A percentile compares a stretch with the other conserved stretches of the same genome.
These are phyloP conservation scores for Apiospora rasikravindrae DNA, from an alignment of 2,329 filamentous ascomycete species.

Conservation along the genomic window DNA sequence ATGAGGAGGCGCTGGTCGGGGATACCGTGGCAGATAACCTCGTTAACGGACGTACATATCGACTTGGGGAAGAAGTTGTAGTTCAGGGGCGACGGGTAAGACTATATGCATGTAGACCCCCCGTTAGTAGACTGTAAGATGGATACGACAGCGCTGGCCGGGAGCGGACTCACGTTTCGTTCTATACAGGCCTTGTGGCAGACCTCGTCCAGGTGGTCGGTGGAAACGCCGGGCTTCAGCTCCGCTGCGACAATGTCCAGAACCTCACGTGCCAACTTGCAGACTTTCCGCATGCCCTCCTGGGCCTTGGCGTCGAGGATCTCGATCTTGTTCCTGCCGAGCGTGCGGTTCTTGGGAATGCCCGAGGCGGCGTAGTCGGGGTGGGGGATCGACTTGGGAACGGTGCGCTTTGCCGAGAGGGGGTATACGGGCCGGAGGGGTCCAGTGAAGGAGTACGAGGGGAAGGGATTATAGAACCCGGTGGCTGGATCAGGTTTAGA, in stretches of 20 bases:
- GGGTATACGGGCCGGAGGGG: slow-evolving; percentile 85
- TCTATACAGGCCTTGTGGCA: slow-evolving; percentile 95
- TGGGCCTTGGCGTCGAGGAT: slow-evolving; percentile 80
- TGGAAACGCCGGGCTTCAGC: slow-evolving; percentile 88
- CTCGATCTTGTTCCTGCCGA: slow-evolving; percentile 79
- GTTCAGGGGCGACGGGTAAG: slow-evolving; percentile 93
- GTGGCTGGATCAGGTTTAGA: slow-evolving; percentile 92
- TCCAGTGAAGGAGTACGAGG: slow-evolving; percentile 83
- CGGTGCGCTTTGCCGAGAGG: slow-evolving; percentile 71
- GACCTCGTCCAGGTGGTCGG: slow-evolving; percentile 92
- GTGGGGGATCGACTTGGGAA: slow-evolving; percentile 80
- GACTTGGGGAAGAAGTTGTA: slow-evolving; percentile 98
- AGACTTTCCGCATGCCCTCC: slow-evolving; percentile 92
- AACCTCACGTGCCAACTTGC: slow-evolving; percentile 84
- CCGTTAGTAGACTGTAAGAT: neutral
- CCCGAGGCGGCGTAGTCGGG: slow-evolving; percentile 91
- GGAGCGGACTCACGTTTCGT: slow-evolving; percentile 72
- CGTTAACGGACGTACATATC: slow-evolving; percentile 93
- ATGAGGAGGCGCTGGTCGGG: slow-evolving; percentile 86
- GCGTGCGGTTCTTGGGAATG: slow-evolving; percentile 67
- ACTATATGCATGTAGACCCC: slow-evolving; percentile 54
- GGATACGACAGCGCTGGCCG: slow-evolving; percentile 2
- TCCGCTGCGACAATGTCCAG: slow-evolving; percentile 88
- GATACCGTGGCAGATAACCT: slow-evolving; percentile 98
- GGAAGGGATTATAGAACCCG: slow-evolving; percentile 90